phyloP scores from a whole-genome alignment of 148 eudicot genomes.

The Pouteria glomerata region DNA sequence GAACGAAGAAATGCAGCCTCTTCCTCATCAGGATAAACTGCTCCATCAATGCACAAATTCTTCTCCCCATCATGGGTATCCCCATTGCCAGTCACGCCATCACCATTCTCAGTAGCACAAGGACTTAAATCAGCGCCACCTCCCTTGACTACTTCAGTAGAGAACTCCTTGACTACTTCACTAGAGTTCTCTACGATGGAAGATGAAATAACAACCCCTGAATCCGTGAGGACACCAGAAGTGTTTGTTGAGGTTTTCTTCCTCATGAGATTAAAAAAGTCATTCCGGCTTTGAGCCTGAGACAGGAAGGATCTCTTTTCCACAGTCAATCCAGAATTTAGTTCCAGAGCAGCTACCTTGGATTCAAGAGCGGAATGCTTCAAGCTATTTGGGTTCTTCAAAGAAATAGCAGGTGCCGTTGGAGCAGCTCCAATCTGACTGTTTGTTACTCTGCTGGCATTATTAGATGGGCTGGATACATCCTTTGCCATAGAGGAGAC shows the following conservation, averaged over 20 bases:
- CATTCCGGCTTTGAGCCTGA: conserved; percentile 71
- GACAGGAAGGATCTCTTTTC: conserved; percentile 58
- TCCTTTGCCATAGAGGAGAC: conserved; percentile 35
- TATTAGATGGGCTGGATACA: conserved; percentile 30
- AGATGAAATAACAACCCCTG: conserved; percentile 29
- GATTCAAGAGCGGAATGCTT: conserved; percentile 31
- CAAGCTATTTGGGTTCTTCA: conserved; percentile 26
- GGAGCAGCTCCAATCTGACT: conserved; percentile 33
- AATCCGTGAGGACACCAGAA: conserved; percentile 22
- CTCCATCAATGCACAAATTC: conserved; percentile 28
- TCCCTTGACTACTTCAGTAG: too few species aligned
- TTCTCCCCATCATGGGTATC: conserved; percentile 30
- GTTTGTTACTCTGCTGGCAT: conserved; percentile 30
- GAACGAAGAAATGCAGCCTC: conserved; percentile 77
- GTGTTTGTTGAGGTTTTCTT: conserved; percentile 41
- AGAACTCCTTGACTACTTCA: conserved; percentile 28
- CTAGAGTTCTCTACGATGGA: conserved; percentile 25
- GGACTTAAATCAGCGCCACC: conserved; percentile 17
- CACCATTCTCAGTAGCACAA: conserved; percentile 24
- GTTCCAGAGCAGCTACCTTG: conserved; percentile 36
- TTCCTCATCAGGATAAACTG: conserved; percentile 52
- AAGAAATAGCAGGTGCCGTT: conserved; percentile 27
- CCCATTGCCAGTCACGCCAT: conserved; percentile 40
- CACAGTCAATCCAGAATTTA: conserved; percentile 28
- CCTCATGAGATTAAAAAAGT: conserved; percentile 82